Conservation (phyloP, 1,284 basidiomycete species). For the Ganoderma boninense region DNA sequence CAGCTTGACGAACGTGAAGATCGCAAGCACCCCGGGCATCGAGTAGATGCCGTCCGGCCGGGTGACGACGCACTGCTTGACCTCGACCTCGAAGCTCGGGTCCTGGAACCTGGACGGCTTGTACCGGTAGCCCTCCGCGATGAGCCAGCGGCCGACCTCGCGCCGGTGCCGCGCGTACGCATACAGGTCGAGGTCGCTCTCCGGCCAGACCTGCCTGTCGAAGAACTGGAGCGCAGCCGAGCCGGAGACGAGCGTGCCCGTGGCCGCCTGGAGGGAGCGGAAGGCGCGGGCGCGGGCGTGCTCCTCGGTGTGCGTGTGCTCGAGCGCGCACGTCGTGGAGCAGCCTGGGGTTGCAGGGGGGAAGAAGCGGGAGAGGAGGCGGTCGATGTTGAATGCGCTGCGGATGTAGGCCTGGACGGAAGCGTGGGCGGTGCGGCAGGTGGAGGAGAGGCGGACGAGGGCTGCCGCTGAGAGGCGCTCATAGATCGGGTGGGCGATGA, state of each 20-base stretch:
- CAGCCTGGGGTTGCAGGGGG: slow-evolving; percentile 33
- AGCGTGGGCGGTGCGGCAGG: slow-evolving; percentile 29
- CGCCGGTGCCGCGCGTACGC: slow-evolving; percentile 35
- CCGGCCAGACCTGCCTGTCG: slow-evolving; percentile 50
- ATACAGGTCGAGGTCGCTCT: slow-evolving; percentile 59
- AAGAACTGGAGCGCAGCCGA: slow-evolving; percentile 60
- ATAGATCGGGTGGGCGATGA: slow-evolving; percentile 41
- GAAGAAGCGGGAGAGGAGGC: slow-evolving; percentile 39
- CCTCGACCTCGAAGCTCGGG: slow-evolving; percentile 27
- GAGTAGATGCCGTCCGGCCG: slow-evolving; percentile 23
- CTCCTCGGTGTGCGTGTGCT: slow-evolving; percentile 12
- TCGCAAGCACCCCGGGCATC: slow-evolving; percentile 26
- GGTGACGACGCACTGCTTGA: slow-evolving; percentile 18
- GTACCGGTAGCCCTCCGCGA: slow-evolving; percentile 33
- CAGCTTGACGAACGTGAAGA: slow-evolving; percentile 30
- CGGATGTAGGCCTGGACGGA: slow-evolving; percentile 33
- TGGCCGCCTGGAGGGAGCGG: slow-evolving; percentile 52
- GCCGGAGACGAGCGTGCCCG: slow-evolving; percentile 56
- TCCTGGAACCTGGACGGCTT: slow-evolving; percentile 32
- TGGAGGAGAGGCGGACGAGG: slow-evolving; percentile 34
- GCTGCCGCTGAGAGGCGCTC: slow-evolving; percentile 28
- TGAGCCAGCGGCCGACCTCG: slow-evolving; percentile 35
- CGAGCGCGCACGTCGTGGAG: slow-evolving; percentile 10
- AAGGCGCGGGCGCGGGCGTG: slow-evolving; percentile 42
- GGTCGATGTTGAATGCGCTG: slow-evolving; percentile 38